A percentile compares a stretch with the other conserved stretches of the same genome.
phyloP scores from a whole-genome alignment of 225 moss, liverwort and hornwort genomes.

The Physcomitrium patens region DNA sequence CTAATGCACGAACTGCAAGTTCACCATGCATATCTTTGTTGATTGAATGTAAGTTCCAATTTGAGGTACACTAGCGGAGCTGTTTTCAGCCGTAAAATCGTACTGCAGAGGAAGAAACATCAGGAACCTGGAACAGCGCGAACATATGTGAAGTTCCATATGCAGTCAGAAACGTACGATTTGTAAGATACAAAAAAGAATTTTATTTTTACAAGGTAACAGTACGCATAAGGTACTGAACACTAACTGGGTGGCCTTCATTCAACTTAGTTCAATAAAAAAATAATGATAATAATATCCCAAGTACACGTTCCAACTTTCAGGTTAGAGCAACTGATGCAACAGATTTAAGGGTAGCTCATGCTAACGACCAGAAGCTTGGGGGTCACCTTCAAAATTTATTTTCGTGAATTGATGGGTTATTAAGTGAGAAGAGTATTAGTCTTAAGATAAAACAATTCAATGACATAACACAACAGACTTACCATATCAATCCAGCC shows the following conservation, averaged over 20 bases:
- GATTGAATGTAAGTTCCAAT: conserved; percentile 88
- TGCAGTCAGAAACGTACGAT: not conserved
- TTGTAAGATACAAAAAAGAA: not conserved
- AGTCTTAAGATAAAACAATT: conserved; percentile 8
- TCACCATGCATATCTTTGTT: conserved; percentile 85
- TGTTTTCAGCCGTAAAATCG: conserved; percentile 87
- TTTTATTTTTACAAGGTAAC: not conserved
- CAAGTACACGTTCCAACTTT: too few relatives aligned
- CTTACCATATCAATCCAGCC: conserved; percentile 89
- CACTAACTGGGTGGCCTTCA: not conserved
- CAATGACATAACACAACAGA: conserved; percentile 1
- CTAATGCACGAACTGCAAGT: conserved; percentile 79
- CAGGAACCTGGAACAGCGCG: conserved; percentile 61
- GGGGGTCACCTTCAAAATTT: not conserved
- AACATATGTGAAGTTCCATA: conserved; percentile 10
- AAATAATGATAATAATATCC: too few relatives aligned
- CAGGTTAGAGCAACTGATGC: too few relatives aligned
- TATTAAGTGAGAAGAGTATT: not conserved
- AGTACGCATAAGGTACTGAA: too few relatives aligned
- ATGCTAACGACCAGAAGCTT: too few relatives aligned
- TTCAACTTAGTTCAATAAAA: too few relatives aligned
- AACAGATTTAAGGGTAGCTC: too few relatives aligned
- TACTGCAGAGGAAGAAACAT: conserved; percentile 83
- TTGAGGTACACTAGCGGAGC: conserved; percentile 66
- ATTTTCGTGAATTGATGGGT: not conserved